Evolutionary conservation across 139 green algal species (phyloP), one percentile per base, ranked within the genome.

Genomic region (Coelastrella sp.): DNA sequence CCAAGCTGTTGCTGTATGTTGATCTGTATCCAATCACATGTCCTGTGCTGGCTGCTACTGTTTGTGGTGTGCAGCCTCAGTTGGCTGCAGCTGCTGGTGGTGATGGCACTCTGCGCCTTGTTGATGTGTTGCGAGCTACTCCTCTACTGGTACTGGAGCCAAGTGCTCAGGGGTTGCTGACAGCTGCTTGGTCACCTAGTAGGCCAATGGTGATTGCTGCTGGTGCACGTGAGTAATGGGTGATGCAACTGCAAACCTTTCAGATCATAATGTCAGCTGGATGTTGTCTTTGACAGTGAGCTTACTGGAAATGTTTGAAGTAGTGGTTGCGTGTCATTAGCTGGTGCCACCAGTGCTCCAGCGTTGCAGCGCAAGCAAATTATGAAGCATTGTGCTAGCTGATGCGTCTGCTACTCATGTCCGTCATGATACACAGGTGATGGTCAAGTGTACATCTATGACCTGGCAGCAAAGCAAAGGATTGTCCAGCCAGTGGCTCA

Each of bases 361-460:
- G n/a, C n/a, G n/a, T n/a, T n/a, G n/a, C 5, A 5, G 27, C 57
- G 6, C 19, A 34, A 30, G 2, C 6, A 30, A 66, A 66, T 32
- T 66, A 34, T 2, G 7, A 27, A 66, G 27, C 57, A 66, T 6
- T 27, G 57, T 66, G 23, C 57, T 66, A 19, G 57, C 57, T 5
- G 2, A 23, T 11, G 57, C 23, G 57, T 15, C 57, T 66, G 57
- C 23, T 66, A 19, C 19, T 66, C 27, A 19, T 57, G 15, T 23
- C 45, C 11, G 15, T 13, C 15, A 13, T 57, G 11, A 57, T 57
- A 57, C 15, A 57, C 59, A 91, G 89, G 79, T 32, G 90, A 93
- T 68, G 91, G 91, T 30, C 85, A 79, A 35, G 90, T 93, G 15
- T 92, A 91, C 66, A 9, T 95, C n/a, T 96, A 94, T 83, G 92